phyloP scores from a whole-genome alignment of 108 stramenopile species.

The Cyclotella cryptica region DNA sequence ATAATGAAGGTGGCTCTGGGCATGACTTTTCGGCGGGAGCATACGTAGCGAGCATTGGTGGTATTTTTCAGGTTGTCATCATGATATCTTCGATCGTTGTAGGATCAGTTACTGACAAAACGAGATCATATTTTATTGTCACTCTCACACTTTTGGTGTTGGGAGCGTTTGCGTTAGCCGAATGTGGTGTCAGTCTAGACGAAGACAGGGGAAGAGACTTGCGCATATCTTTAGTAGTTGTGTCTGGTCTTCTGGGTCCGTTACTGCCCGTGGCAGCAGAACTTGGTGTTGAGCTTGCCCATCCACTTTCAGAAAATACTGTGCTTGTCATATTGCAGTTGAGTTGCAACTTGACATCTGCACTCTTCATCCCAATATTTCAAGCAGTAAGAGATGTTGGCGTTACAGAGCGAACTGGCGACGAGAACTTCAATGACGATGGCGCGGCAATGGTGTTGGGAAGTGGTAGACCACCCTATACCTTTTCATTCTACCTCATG shows the following conservation, averaged over 20 bases:
- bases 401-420: slow-evolving; percentile 22
- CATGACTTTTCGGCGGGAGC: slow-evolving; percentile 56
- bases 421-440: slow-evolving; percentile 34
- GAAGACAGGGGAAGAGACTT: slow-evolving; percentile 69
- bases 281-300: slow-evolving; percentile 84
- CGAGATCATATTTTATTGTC: slow-evolving; percentile 83
- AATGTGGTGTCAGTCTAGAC: slow-evolving; percentile 88
- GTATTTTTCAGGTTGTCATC: slow-evolving; percentile 80
- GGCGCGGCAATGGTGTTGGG: slow-evolving; percentile 52
- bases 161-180: slow-evolving; percentile 84
- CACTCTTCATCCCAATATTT: slow-evolving; percentile 88
- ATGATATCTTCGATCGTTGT: slow-evolving; percentile 87
- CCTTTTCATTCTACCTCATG: slow-evolving; percentile 85
- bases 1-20: slow-evolving; percentile 2
- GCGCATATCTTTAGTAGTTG: slow-evolving; percentile 72
- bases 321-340: slow-evolving; percentile 89
- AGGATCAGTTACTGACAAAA: slow-evolving; percentile 77
- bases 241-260: slow-evolving; percentile 82
- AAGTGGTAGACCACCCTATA: slow-evolving; percentile 74
- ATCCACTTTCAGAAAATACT: slow-evolving; percentile 86
- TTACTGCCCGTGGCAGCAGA: slow-evolving; percentile 87
- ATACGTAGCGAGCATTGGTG: slow-evolving; percentile 86
- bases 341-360: slow-evolving; percentile 83
- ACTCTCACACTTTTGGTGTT: slow-evolving; percentile 74
- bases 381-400: slow-evolving; percentile 78